Evolutionary conservation across 108 stramenopile genomes (phyloP).

Genomic region (Nitzschia putrida): DNA sequence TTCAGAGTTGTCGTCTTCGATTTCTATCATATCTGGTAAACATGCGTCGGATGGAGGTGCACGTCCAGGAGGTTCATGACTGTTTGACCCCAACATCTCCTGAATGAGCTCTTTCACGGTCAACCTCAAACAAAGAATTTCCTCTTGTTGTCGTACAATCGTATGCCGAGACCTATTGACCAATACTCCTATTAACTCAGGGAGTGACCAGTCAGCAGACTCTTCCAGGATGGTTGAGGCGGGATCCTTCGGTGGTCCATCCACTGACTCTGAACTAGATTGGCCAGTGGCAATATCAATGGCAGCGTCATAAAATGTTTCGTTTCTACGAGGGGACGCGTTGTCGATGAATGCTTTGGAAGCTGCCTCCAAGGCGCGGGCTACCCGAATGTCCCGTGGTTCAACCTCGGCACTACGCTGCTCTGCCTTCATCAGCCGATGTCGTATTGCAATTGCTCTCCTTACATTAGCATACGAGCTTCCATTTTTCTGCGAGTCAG

Average conservation of each 20-base stretch:
- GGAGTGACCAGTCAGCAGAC: slow-evolving; percentile 6
- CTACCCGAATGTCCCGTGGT: background rate
- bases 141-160: slow-evolving; percentile 6
- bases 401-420: background rate
- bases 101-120: slow-evolving; percentile 8
- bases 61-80: background rate
- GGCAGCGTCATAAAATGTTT: slow-evolving; percentile 8
- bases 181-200: slow-evolving; percentile 4
- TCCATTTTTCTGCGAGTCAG: background rate
- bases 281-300: slow-evolving; percentile 1
- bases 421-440: background rate
- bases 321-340: background rate
- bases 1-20: background rate
- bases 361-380: slow-evolving; percentile 11
- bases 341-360: background rate
- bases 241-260: background rate
- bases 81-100: slow-evolving; percentile 1
- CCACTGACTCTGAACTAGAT: background rate
- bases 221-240: background rate
- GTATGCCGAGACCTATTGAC: slow-evolving; percentile 5
- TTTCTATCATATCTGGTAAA: background rate
- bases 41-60: background rate
- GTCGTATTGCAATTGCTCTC: slow-evolving; percentile 4
- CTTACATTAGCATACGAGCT: slow-evolving; percentile 1
- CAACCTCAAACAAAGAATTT: slow-evolving; percentile 12